Base-by-base conservation (phyloP, 441 rosid genomes). In the Metrosideros polymorpha region DNA sequence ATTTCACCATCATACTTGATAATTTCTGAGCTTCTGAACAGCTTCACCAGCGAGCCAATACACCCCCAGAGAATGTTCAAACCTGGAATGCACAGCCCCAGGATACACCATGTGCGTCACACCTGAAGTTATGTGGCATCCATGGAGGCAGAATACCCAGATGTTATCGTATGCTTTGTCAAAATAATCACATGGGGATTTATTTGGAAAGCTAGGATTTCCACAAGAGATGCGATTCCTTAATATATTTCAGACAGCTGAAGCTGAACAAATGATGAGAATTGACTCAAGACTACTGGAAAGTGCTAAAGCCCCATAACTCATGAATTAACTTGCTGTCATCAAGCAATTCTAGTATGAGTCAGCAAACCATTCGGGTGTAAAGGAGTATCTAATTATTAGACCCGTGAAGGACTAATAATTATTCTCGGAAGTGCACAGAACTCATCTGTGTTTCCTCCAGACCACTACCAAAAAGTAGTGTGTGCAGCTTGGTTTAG, bases 1-100 rank as follows among this genome's bases (percentile, higher is more conserved):
- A 54, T 54, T 82, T n/a, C 86, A 85, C 53, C 61, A 89, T 19
- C 83, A 66, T 92, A 93, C 98, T 89, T 94, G 95, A 87, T 88
- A 88, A 86, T 87, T 89, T 86, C 89, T 92, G 49, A 95, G 85
- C 84, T 84, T 91, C 76, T 90, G 88, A 90, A 92, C 87, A 59
- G 94, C 95, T 88, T 91, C 90, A 86, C 93, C 90, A 47, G 98
- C 96, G 30, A 94, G 91, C 90, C 92, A 90, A 87, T 91, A 92
- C 57, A 94, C 98, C 79, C 98, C 98, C 61, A 95, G 91, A 47
- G 96, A 94, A 89, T 95, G 96, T 89, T 95, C 98, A 89, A 94
- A 95, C 24, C 98, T 92, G 88, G 98, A 93, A 90, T 95, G 98
- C 43, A 93, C 96, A 84, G 98, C 96, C 85, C 96, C 98, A 42